Conservation (phyloP, 208 protist genomes). For the Trypanosoma avium region DNA sequence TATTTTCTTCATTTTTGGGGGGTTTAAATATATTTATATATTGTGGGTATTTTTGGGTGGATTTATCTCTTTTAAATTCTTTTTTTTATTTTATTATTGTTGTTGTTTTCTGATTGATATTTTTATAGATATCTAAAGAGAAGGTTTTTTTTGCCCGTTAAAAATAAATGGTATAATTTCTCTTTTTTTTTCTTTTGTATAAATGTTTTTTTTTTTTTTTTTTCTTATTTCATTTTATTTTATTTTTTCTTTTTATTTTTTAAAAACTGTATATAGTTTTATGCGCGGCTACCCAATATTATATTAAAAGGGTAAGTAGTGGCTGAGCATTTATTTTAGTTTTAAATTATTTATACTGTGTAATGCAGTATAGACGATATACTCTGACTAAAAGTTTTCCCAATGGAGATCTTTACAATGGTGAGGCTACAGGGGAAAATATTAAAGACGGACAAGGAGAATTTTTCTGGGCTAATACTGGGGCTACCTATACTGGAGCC, state of each 20-base stretch:
- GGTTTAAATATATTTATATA: too few relatives aligned
- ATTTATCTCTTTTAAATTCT: constrained; percentile 13
- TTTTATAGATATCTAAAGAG: too few relatives aligned
- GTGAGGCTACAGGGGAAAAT: constrained; percentile 61
- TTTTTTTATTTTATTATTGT: constrained; percentile 9
- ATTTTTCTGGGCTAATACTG: constrained; percentile 58
- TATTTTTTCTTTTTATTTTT: background rate
- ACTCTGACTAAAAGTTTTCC: constrained; percentile 61
- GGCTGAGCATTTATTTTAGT: too few relatives aligned
- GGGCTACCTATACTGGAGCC: constrained; percentile 56
- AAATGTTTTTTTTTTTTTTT: background rate
- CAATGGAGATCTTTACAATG: constrained; percentile 70
- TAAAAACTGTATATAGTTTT: background rate
- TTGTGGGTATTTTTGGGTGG: constrained; percentile 10
- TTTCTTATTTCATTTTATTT: constrained; percentile 1
- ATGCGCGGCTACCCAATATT: background rate
- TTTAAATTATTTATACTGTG: too few relatives aligned
- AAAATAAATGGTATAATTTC: background rate
- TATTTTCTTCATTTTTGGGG: background rate
- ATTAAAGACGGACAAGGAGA: constrained; percentile 63
- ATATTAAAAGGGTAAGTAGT: too few relatives aligned
- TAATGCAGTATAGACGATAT: constrained; percentile 37
- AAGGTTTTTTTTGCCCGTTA: too few relatives aligned
- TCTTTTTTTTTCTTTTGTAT: constrained; percentile 4
- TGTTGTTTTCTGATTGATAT: background rate